Evolutionary conservation across 306 rosid species (phyloP).

Genomic region (Cercis canadensis): DNA sequence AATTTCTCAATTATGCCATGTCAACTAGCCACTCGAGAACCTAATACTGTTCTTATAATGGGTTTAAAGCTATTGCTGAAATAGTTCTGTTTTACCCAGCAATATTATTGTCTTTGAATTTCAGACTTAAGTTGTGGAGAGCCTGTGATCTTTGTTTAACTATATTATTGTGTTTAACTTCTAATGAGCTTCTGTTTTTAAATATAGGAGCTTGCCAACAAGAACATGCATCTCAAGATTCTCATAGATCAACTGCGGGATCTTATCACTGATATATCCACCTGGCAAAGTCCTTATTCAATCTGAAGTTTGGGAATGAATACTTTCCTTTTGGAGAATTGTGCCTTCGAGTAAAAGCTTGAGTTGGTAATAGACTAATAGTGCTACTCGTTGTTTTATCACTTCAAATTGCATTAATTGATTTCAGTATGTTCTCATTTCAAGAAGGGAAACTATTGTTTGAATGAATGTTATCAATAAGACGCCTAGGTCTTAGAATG

Average conservation of each 20-base stretch:
- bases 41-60: neutral
- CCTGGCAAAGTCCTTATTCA: conserved; percentile 94
- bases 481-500: conserved; percentile 21
- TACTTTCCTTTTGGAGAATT: conserved; percentile 24
- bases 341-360: neutral
- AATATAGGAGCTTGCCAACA: conserved; percentile 76
- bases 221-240: conserved; percentile 73
- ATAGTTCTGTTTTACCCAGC: conserved; percentile 1
- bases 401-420: conserved; percentile 21
- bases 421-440: conserved; percentile 20
- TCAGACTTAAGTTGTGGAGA: conserved; percentile 25
- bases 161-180: conserved; percentile 13
- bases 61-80: conserved; percentile 9
- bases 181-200: conserved; percentile 7
- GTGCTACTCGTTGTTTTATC: conserved; percentile 26
- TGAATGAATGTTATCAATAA: neutral
- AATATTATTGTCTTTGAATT: neutral
- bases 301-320: conserved; percentile 44
- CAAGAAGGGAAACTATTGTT: conserved; percentile 2
- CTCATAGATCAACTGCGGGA: conserved; percentile 86
- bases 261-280: conserved; percentile 82
- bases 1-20: conserved; percentile 4
- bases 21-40: conserved; percentile 17
- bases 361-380: conserved; percentile 22
- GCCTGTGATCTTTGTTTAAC: neutral